phyloP scores from a whole-genome alignment of 345 rosid species.

The Salix dunnii region DNA sequence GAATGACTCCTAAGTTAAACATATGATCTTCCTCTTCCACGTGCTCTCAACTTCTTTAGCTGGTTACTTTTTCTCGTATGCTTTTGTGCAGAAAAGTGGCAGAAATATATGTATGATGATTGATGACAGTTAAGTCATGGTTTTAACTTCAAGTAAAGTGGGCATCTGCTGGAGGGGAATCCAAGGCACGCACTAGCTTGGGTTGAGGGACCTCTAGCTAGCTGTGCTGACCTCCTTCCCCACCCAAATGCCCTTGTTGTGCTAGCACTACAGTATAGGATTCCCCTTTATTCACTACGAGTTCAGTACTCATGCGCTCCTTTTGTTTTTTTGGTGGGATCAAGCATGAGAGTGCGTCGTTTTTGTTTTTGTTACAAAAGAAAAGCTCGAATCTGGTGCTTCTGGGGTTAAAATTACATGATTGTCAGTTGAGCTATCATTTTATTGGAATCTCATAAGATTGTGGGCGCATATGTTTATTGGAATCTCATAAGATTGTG shows the following conservation, averaged over 20 bases:
- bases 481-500: not conserved
- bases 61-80: not conserved
- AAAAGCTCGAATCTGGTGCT: too few relatives aligned
- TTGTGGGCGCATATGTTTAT: too few relatives aligned
- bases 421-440: not conserved
- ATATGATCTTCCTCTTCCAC: not conserved
- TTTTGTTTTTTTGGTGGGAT: not conserved
- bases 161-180: not conserved
- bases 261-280: not conserved
- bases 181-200: slow-evolving; percentile 2
- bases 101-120: not conserved
- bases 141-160: slow-evolving; percentile 6
- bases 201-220: not conserved
- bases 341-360: not conserved
- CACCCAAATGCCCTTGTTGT: not conserved
- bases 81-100: slow-evolving; percentile 1
- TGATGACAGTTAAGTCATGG: not conserved
- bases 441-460: too few relatives aligned
- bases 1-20: not conserved
- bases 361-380: too few relatives aligned
- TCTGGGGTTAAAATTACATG: too few relatives aligned
- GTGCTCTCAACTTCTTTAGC: not conserved
- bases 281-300: not conserved
- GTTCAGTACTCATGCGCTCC: not conserved
- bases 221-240: not conserved